Percentiles rank a stretch among this genome's conserved stretches.
Evolutionary conservation across 1,284 basidiomycete genomes (phyloP).

Genomic region (Pisolithus thermaeus): DNA sequence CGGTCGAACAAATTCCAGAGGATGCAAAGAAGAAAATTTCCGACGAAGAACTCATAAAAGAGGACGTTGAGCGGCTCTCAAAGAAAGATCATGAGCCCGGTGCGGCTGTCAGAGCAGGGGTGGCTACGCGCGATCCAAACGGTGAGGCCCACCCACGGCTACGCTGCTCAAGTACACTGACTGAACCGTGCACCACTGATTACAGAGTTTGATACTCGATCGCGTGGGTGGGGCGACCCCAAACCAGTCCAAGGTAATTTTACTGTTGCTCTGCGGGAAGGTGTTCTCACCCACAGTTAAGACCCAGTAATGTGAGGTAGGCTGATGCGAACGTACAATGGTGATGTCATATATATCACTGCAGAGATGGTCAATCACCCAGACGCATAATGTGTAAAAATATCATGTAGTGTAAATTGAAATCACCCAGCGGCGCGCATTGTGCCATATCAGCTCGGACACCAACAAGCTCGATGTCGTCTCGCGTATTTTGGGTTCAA

Average conservation of each 20-base stretch:
- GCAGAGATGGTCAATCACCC: no score
- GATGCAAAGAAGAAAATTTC: constrained; percentile 14
- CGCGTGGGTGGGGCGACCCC: neutral
- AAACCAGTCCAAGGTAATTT: neutral
- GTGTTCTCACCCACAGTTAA: no score
- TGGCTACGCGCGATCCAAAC: constrained; percentile 15
- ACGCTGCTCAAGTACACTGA: neutral
- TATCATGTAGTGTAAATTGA: no score
- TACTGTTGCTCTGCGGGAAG: no score
- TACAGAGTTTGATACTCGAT: neutral
- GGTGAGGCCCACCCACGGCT: neutral
- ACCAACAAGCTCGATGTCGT: no score
- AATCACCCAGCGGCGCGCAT: no score
- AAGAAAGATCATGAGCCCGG: constrained; percentile 8
- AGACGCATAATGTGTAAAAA: no score
- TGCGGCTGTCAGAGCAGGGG: constrained; percentile 15
- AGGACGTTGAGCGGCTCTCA: constrained; percentile 9
- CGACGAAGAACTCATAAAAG: constrained; percentile 14
- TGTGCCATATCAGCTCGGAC: no score
- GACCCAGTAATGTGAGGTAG: no score
- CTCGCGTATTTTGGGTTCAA: no score
- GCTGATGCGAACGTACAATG: no score
- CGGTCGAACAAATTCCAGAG: constrained; percentile 11
- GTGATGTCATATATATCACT: no score
- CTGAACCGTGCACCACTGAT: neutral